Conservation (phyloP, 768 basidiomycete genomes). For the Tulasnella sp. region DNA sequence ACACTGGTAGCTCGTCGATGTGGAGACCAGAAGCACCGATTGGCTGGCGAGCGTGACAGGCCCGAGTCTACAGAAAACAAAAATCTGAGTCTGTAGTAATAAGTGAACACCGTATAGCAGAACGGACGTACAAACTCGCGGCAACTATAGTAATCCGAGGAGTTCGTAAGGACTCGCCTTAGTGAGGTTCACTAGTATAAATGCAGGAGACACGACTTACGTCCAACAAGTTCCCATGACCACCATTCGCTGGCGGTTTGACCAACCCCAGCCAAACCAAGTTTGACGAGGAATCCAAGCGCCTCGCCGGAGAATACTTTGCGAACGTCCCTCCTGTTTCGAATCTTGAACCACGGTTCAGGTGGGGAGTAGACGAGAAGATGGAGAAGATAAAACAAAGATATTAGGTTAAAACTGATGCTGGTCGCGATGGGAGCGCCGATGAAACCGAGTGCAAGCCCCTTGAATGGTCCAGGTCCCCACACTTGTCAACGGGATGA, state of each 20-base stretch:
- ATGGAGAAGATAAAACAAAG: slow-evolving; percentile 49
- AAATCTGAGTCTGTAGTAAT: slow-evolving; percentile 17
- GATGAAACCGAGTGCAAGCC: slow-evolving; percentile 74
- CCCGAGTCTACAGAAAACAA: slow-evolving; percentile 47
- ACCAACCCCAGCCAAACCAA: slow-evolving; percentile 79
- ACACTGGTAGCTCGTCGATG: slow-evolving; percentile 69
- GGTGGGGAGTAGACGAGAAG: slow-evolving; percentile 49
- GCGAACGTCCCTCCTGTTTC: background rate
- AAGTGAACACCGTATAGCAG: slow-evolving; percentile 1
- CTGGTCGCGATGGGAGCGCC: slow-evolving; percentile 89
- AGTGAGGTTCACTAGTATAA: background rate
- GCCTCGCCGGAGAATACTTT: slow-evolving; percentile 51
- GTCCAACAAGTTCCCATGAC: slow-evolving; percentile 82
- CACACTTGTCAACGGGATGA: background rate
- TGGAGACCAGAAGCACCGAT: slow-evolving; percentile 69
- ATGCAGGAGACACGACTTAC: slow-evolving; percentile 25
- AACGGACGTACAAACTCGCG: slow-evolving; percentile 38
- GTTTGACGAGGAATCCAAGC: slow-evolving; percentile 55
- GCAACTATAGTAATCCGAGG: slow-evolving; percentile 32
- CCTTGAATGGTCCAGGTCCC: slow-evolving; percentile 20
- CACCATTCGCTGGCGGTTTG: slow-evolving; percentile 64
- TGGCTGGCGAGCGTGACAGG: slow-evolving; percentile 78
- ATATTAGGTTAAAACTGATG: slow-evolving; percentile 79
- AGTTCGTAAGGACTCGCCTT: background rate
- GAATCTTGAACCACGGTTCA: slow-evolving; percentile 73